Conservation (phyloP, 2,329 filamentous ascomycete species). For the Basipetospora chlamydospora region DNA sequence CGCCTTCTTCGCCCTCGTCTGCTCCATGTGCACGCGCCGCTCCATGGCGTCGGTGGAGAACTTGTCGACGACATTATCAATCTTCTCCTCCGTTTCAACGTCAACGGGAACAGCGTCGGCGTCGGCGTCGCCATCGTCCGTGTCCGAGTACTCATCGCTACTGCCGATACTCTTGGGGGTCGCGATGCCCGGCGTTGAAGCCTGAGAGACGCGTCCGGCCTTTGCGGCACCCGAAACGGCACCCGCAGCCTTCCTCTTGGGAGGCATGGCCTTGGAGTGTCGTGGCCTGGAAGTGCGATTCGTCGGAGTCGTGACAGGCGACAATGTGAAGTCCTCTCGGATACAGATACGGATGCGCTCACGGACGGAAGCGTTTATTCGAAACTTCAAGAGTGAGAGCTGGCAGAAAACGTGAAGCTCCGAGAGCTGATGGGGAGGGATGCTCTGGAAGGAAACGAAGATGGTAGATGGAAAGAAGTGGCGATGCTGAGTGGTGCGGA, state of each 20-base stretch:
- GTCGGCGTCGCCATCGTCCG: too few relatives aligned
- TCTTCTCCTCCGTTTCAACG: conserved; percentile 35
- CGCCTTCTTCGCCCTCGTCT: conserved; percentile 26
- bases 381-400: too few relatives aligned
- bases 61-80: conserved; percentile 44
- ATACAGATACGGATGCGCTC: too few relatives aligned
- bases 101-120: conserved; percentile 36
- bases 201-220: conserved; percentile 38
- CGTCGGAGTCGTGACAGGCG: too few relatives aligned
- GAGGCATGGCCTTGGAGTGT: conserved; percentile 44
- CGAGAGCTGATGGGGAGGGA: too few relatives aligned
- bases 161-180: conserved; percentile 45
- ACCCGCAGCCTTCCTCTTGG: conserved; percentile 52
- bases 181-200: conserved; percentile 45
- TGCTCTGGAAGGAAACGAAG: too few relatives aligned
- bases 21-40: conserved; percentile 22
- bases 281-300: too few relatives aligned
- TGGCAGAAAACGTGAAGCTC: too few relatives aligned
- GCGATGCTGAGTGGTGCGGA: too few relatives aligned
- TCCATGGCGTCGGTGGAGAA: conserved; percentile 26
- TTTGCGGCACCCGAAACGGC: conserved; percentile 35
- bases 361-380: too few relatives aligned
- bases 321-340: too few relatives aligned
- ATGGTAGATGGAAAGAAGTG: too few relatives aligned
- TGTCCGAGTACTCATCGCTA: conserved; percentile 30